A percentile compares a stretch with the other conserved stretches of the same genome.
Evolutionary conservation across 148 eudicot species (phyloP).

Genomic region (Dysphania ambrosioides): DNA sequence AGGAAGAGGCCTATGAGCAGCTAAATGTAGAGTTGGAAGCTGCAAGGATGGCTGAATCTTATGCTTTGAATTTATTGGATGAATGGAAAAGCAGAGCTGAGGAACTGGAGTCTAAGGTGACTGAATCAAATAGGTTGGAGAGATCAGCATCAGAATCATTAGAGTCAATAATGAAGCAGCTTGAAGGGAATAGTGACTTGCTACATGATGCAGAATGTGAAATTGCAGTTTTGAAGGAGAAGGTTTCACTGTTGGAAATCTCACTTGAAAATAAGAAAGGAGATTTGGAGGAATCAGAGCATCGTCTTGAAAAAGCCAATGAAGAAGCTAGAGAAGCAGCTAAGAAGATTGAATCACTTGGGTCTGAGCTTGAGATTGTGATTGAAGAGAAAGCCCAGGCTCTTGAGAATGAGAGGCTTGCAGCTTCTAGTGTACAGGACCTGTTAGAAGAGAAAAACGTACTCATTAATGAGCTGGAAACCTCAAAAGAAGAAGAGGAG

Average conservation of each 20-base stretch:
- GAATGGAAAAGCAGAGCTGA: slow-evolving; percentile 67
- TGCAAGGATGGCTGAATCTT: slow-evolving; percentile 74
- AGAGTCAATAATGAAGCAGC: slow-evolving; percentile 64
- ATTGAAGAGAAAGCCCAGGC: slow-evolving; percentile 71
- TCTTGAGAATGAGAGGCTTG: slow-evolving; percentile 68
- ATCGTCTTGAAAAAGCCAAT: slow-evolving; percentile 41
- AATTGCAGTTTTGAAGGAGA: slow-evolving; percentile 65
- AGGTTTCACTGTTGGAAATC: slow-evolving; percentile 64
- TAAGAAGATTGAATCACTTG: slow-evolving; percentile 43
- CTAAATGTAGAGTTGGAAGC: slow-evolving; percentile 79
- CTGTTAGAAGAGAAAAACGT: slow-evolving; percentile 82
- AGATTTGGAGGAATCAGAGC: slow-evolving; percentile 61
- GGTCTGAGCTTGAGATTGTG: slow-evolving; percentile 60
- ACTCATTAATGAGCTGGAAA: slow-evolving; percentile 66
- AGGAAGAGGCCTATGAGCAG: slow-evolving; percentile 61
- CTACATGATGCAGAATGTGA: slow-evolving; percentile 80
- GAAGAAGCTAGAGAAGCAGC: slow-evolving; percentile 57
- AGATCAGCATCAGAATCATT: slow-evolving; percentile 82
- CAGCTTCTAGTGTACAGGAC: slow-evolving; percentile 68
- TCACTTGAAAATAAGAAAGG: slow-evolving; percentile 55
- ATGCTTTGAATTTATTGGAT: slow-evolving; percentile 55
- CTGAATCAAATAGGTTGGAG: slow-evolving; percentile 62
- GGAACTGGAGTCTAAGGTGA: slow-evolving; percentile 48
- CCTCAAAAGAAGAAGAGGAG: slow-evolving; percentile 63
- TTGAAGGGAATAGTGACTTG: slow-evolving; percentile 71